Base-by-base conservation (phyloP, 345 rosid species). In the Aegle marmelos region DNA sequence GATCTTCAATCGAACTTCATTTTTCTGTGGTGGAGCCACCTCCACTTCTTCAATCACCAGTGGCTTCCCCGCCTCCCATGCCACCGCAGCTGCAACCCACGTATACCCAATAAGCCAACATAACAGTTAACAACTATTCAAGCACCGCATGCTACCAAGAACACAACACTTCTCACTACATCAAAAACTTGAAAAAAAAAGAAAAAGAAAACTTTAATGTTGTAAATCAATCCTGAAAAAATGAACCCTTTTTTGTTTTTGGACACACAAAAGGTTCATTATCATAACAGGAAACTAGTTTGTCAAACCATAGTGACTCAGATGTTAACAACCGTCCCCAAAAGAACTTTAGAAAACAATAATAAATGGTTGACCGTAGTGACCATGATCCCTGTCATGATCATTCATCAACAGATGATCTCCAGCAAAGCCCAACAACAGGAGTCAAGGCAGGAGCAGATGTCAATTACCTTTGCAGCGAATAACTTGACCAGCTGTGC, bases 61-160 rank as follows among this genome's bases (percentile, higher is more conserved):
- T 25, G 97, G 98, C 89, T 92, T 94, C 80, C 91, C 97, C 0
- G 98, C 90, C 80, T 94, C 98, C 98, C 98, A 94, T 45, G 96
- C 91, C 48, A 94, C 94, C 9, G 95, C 97, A 57, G 97, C 97
- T 94, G 45, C 80, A 75, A 79, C 37, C 69, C 67, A 60, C 3
- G 24, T 0, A 56, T 22, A 73, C 66, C 34, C 75, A 71, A 22
- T 59, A 11, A 67, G 53, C 48, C 36, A 24, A 2, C 50, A 31
- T 48, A 36, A 61, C 39, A 30, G 31, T 45, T 16, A 69, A 16
- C 2, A 70, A 10, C n/a, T 28, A 21, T 13, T 61, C 0, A 39
- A 37, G 33, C 9, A 24, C 50, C 50, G 50, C 50, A 45, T 30
- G 2, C 22, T 22, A 70, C 21, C 63, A 5, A 10, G 28, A 66